Evolutionary conservation across 441 rosid genomes (phyloP).

Genomic region (Melastoma candidum): DNA sequence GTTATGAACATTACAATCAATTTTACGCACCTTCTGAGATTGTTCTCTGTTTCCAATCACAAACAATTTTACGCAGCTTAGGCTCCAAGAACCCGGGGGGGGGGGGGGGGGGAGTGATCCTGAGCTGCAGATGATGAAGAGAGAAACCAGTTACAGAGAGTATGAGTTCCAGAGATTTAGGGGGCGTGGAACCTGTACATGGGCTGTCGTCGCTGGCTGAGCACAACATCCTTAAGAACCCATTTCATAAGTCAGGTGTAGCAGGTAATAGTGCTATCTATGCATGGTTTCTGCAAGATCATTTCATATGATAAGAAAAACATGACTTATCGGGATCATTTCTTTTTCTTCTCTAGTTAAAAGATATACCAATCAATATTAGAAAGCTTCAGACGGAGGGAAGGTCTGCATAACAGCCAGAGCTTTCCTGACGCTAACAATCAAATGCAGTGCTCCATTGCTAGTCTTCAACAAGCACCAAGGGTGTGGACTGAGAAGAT

Average conservation of each 20-base stretch:
- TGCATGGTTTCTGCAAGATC: slow-evolving; percentile 35
- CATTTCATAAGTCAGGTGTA: too few relatives aligned
- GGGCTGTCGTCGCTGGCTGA: slow-evolving; percentile 31
- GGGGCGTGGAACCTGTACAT: slow-evolving; percentile 40
- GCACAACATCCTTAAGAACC: slow-evolving; percentile 6
- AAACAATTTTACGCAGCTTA: too few relatives aligned
- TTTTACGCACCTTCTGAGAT: too few relatives aligned
- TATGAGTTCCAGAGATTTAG: slow-evolving; percentile 58
- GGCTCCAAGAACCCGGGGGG: too few relatives aligned
- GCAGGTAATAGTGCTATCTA: neutral
- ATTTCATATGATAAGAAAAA: too few relatives aligned
- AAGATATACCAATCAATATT: slow-evolving; percentile 73
- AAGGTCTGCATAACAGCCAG: slow-evolving; percentile 64
- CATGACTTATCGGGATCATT: too few relatives aligned
- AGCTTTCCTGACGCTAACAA: slow-evolving; percentile 54
- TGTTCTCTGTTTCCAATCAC: too few relatives aligned
- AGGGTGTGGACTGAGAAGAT: slow-evolving; percentile 33
- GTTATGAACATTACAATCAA: slow-evolving; percentile 14
- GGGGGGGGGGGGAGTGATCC: too few relatives aligned
- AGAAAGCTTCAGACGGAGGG: slow-evolving; percentile 79
- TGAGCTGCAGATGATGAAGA: too few relatives aligned
- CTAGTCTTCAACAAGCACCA: slow-evolving; percentile 56
- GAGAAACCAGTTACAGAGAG: too few relatives aligned
- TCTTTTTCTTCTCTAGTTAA: neutral
- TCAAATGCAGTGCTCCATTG: slow-evolving; percentile 26